A percentile compares a stretch with the other conserved stretches of the same genome.
Evolutionary conservation across 1,139 yeast species (phyloP).

Genomic region (Maudiozyma humilis): DNA sequence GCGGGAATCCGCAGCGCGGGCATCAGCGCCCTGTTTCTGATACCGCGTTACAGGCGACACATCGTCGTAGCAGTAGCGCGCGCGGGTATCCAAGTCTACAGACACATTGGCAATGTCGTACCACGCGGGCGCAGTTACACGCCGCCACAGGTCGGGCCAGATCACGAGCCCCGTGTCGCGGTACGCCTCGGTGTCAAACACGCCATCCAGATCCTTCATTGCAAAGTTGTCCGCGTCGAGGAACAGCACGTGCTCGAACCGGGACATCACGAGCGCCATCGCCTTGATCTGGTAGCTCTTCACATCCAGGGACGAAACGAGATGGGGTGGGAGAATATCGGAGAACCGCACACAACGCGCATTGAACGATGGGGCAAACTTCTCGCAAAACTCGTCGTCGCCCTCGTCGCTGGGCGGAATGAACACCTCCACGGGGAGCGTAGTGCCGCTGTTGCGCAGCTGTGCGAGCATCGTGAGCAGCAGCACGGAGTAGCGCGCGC

Average conservation of each 20-base stretch:
- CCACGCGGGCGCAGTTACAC: slow-evolving; percentile 61
- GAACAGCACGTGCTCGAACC: slow-evolving; percentile 51
- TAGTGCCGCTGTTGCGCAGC: slow-evolving; percentile 45
- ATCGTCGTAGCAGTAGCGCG: slow-evolving; percentile 37
- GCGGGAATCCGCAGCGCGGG: slow-evolving; percentile 4
- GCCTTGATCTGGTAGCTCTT: slow-evolving; percentile 55
- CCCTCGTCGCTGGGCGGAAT: slow-evolving; percentile 52
- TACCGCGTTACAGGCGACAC: slow-evolving; percentile 31
- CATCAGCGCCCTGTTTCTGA: slow-evolving; percentile 7
- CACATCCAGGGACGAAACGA: slow-evolving; percentile 33
- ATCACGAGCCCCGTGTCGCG: slow-evolving; percentile 50
- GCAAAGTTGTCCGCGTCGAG: slow-evolving; percentile 67
- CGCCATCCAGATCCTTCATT: slow-evolving; percentile 42
- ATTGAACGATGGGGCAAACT: slow-evolving; percentile 42
- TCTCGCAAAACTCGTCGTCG: slow-evolving; percentile 45
- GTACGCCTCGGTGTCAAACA: slow-evolving; percentile 48
- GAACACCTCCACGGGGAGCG: slow-evolving; percentile 52
- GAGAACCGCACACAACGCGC: slow-evolving; percentile 48
- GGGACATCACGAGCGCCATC: slow-evolving; percentile 51
- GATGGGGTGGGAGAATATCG: slow-evolving; percentile 24
- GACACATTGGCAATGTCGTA: slow-evolving; percentile 55
- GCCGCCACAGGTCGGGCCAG: slow-evolving; percentile 82
- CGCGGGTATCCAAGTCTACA: slow-evolving; percentile 35
- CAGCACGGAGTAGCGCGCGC: slow-evolving; percentile 50
- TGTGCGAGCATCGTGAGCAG: slow-evolving; percentile 46